These are phyloP conservation scores for Fusarium sororula DNA, from an alignment of 2,329 filamentous ascomycete species.

Conservation along the genomic window DNA sequence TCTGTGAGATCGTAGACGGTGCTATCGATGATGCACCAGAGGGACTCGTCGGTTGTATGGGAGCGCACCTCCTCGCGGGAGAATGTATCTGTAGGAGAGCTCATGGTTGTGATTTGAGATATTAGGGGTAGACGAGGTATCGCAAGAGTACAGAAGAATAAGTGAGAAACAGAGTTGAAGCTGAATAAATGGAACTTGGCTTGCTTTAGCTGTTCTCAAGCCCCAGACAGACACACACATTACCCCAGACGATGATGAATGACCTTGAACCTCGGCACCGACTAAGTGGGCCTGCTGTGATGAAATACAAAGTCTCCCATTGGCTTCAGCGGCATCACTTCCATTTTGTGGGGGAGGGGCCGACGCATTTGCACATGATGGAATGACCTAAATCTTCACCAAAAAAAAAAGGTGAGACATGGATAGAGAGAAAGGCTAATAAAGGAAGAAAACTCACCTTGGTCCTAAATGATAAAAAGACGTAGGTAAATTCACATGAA, in stretches of 20 bases:
- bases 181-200: neutral
- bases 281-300: constrained; percentile 25
- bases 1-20: constrained; percentile 88
- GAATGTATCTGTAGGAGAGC: constrained; percentile 58
- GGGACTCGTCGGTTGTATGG: constrained; percentile 78
- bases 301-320: constrained; percentile 28
- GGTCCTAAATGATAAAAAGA: too few species aligned
- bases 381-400: neutral
- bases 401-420: neutral
- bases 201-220: constrained; percentile 1
- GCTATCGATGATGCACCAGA: constrained; percentile 88
- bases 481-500: too few species aligned
- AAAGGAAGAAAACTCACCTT: too few species aligned
- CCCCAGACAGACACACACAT: neutral
- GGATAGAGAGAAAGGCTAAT: neutral
- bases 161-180: neutral
- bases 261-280: constrained; percentile 35
- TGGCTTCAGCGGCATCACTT: constrained; percentile 24
- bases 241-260: constrained; percentile 19
- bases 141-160: neutral
- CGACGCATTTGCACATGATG: constrained; percentile 28
- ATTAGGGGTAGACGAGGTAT: neutral
- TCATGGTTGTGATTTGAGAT: constrained; percentile 16
- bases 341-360: constrained; percentile 37
- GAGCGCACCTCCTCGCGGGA: constrained; percentile 74